Percentiles rank a stretch among this genome's conserved stretches.
Conservation (phyloP, 1,284 basidiomycete genomes). For the Ustilago bromivora region DNA sequence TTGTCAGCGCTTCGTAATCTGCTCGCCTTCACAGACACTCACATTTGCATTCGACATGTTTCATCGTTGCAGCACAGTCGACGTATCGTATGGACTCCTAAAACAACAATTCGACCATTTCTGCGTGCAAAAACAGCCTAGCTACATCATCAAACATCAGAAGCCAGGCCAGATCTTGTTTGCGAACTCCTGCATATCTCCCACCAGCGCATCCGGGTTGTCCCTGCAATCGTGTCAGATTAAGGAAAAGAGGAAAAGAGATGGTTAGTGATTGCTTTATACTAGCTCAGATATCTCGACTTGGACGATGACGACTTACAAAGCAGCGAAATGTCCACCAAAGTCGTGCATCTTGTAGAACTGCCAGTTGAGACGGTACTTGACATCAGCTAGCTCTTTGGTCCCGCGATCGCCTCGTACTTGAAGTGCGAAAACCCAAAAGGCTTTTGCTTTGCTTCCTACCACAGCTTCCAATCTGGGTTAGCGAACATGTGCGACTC, state of each 20-base stretch:
- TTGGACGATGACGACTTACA: conserved; percentile 38
- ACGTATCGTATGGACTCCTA: not conserved
- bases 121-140: not conserved
- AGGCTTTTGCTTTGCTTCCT: conserved; percentile 33
- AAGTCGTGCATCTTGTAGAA: conserved; percentile 50
- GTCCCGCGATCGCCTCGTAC: conserved; percentile 46
- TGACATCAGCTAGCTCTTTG: conserved; percentile 40
- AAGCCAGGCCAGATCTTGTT: conserved; percentile 42
- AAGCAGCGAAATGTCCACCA: conserved; percentile 61
- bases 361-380: conserved; percentile 42
- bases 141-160: conserved; percentile 5
- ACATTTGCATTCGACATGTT: not conserved
- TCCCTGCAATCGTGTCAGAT: conserved; percentile 18
- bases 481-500: conserved; percentile 31
- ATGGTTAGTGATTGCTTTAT: not conserved
- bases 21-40: not conserved
- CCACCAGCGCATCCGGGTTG: conserved; percentile 44
- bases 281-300: not conserved
- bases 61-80: not conserved
- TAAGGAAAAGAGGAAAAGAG: not conserved
- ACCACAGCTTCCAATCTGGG: conserved; percentile 37
- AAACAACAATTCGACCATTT: not conserved
- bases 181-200: conserved; percentile 53
- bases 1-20: conserved; percentile 55
- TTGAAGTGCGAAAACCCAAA: conserved; percentile 49